Percentiles rank a stretch among this genome's conserved stretches.
Evolutionary conservation across 495 filamentous ascomycete genomes (phyloP).

Genomic region (Penicillium cinerascens): DNA sequence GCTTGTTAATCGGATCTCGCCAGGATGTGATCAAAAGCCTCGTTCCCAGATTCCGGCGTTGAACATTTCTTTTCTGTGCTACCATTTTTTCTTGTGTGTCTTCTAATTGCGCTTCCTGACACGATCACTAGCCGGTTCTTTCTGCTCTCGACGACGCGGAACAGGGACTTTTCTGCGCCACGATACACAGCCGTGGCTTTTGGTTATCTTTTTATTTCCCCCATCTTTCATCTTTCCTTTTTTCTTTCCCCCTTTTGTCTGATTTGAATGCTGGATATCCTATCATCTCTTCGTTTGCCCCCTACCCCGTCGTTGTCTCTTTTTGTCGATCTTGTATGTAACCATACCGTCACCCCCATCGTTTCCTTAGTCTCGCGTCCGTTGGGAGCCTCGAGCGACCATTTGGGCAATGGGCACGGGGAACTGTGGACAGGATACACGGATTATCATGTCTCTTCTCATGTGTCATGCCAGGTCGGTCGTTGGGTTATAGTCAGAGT

Average conservation of each 20-base stretch:
- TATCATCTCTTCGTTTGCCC: constrained; percentile 30
- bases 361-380: constrained; percentile 32
- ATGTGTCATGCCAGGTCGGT: constrained; percentile 45
- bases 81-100: constrained; percentile 17
- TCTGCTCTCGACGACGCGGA: constrained; percentile 40
- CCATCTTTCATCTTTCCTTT: constrained; percentile 13
- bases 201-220: constrained; percentile 7
- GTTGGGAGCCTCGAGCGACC: constrained; percentile 27
- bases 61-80: constrained; percentile 32
- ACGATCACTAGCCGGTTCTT: constrained; percentile 44
- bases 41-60: constrained; percentile 43
- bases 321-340: constrained; percentile 38
- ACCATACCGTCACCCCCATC: constrained; percentile 34
- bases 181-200: not conserved
- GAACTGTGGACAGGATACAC: constrained; percentile 31
- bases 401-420: constrained; percentile 28
- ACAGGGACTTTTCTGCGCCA: constrained; percentile 25
- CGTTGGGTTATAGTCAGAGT: constrained; percentile 36
- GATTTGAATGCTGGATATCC: constrained; percentile 45
- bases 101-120: constrained; percentile 34
- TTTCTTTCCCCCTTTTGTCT: constrained; percentile 20
- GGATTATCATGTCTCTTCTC: constrained; percentile 41
- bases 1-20: constrained; percentile 27
- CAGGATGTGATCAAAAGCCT: constrained; percentile 29
- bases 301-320: not conserved